A percentile compares a stretch with the other conserved stretches of the same genome.
phyloP scores from a whole-genome alignment of 768 basidiomycete genomes.

The Cystobasidium ongulense region DNA sequence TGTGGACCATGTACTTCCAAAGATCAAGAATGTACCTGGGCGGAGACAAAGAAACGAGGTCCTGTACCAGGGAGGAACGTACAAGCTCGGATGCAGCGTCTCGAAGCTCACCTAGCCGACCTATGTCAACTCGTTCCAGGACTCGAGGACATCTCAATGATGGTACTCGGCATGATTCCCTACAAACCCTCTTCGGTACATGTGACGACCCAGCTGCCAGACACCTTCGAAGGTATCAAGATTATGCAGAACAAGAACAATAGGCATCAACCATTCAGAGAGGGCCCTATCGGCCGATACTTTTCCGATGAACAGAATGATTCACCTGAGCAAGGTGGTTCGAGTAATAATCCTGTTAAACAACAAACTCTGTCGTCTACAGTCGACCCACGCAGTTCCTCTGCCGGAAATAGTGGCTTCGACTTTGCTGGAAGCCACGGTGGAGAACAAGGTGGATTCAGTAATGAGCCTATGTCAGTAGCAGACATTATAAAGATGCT shows the following conservation, averaged over 20 bases:
- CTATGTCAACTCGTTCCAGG: slow-evolving; percentile 3
- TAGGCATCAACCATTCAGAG: neutral
- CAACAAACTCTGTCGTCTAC: neutral
- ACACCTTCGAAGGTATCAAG: neutral
- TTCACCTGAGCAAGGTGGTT: neutral
- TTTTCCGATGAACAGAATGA: slow-evolving; percentile 6
- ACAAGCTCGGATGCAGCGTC: slow-evolving; percentile 16
- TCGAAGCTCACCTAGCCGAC: slow-evolving; percentile 9
- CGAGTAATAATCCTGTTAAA: neutral
- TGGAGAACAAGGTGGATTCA: neutral
- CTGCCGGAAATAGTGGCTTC: neutral
- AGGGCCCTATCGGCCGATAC: neutral
- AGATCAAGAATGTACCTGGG: slow-evolving; percentile 10
- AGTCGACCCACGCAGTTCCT: neutral
- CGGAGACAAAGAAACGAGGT: slow-evolving; percentile 27
- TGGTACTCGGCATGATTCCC: neutral
- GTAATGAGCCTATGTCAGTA: neutral
- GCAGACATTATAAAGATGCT: slow-evolving; percentile 3
- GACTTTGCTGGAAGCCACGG: neutral
- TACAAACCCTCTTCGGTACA: neutral
- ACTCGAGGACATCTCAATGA: slow-evolving; percentile 1
- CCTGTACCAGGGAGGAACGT: slow-evolving; percentile 17
- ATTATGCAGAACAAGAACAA: neutral
- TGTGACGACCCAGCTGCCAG: neutral
- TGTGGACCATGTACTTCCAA: slow-evolving; percentile 3